phyloP scores from a whole-genome alignment of 192 early-diverging fungal species.

The Linnemannia elongata region DNA sequence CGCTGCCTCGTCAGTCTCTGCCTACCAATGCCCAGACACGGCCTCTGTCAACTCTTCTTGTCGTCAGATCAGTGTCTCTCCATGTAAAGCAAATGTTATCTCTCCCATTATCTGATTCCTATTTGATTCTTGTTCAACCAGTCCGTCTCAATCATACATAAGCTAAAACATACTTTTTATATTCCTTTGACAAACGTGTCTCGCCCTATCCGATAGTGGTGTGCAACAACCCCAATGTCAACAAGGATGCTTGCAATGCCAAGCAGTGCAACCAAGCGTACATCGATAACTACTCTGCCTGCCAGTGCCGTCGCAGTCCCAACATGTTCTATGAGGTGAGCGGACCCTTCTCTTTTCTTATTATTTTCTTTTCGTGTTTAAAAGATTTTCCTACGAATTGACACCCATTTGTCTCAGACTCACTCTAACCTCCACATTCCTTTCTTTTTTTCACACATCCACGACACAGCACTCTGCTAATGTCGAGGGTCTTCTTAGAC shows the following conservation, averaged over 20 bases:
- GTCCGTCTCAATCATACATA: no score
- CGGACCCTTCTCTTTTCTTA: not conserved
- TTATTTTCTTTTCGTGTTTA: no score
- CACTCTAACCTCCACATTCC: not conserved
- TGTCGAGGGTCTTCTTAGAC: slow-evolving; percentile 24
- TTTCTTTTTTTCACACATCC: not conserved
- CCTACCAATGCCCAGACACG: slow-evolving; percentile 23
- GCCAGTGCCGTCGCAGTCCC: slow-evolving; percentile 17
- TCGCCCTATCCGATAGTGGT: not conserved
- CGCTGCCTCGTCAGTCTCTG: slow-evolving; percentile 11
- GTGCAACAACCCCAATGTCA: slow-evolving; percentile 28
- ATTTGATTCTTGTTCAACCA: no score
- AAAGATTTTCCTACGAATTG: not conserved
- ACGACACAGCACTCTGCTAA: slow-evolving; percentile 14
- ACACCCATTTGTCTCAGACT: not conserved
- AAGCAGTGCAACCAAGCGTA: slow-evolving; percentile 37
- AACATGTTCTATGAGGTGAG: slow-evolving; percentile 25
- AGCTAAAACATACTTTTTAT: no score
- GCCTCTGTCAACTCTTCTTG: slow-evolving; percentile 9
- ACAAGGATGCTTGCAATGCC: slow-evolving; percentile 25
- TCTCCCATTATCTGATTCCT: not conserved
- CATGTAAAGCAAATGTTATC: slow-evolving; percentile 18
- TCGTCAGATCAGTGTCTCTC: slow-evolving; percentile 7
- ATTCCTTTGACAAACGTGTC: no score
- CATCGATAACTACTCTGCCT: slow-evolving; percentile 35